A percentile compares a stretch with the other conserved stretches of the same genome.
Conservation (phyloP, 768 basidiomycete species). For the Lactifluus subvellereus region DNA sequence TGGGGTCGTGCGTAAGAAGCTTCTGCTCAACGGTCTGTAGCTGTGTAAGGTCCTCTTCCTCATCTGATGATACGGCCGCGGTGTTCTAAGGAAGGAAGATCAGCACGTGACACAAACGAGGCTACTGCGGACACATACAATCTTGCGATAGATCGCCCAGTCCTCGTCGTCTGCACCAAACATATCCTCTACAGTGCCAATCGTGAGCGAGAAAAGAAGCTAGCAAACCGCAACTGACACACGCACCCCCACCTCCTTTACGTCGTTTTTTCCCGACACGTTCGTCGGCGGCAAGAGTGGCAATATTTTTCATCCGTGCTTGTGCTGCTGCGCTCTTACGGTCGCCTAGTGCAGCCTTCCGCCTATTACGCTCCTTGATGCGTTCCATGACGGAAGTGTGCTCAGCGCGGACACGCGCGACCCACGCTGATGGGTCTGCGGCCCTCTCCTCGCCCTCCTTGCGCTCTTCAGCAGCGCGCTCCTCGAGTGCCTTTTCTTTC, state of each 20-base stretch:
- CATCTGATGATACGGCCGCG: conserved; percentile 70
- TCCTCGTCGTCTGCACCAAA: conserved; percentile 95
- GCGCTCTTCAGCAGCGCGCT: conserved; percentile 50
- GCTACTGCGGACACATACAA: conserved; percentile 45
- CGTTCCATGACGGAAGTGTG: conserved; percentile 82
- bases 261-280: conserved; percentile 76
- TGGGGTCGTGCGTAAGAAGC: conserved; percentile 76
- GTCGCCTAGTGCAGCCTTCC: conserved; percentile 79
- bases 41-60: conserved; percentile 76
- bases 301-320: conserved; percentile 88
- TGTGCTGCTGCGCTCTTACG: conserved; percentile 80
- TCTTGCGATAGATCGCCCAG: conserved; percentile 97
- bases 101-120: background rate
- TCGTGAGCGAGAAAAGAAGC: conserved; percentile 28
- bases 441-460: conserved; percentile 74
- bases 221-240: background rate
- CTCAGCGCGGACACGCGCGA: conserved; percentile 60
- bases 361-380: conserved; percentile 77
- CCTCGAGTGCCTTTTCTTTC: conserved; percentile 79
- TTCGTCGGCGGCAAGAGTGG: conserved; percentile 85
- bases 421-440: conserved; percentile 68
- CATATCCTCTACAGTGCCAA: conserved; percentile 61
- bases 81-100: conserved; percentile 46
- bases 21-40: conserved; percentile 74
- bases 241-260: conserved; percentile 71